Evolutionary conservation across 2,329 filamentous ascomycete genomes (phyloP).

Genomic region (Fusarium marasasianum): DNA sequence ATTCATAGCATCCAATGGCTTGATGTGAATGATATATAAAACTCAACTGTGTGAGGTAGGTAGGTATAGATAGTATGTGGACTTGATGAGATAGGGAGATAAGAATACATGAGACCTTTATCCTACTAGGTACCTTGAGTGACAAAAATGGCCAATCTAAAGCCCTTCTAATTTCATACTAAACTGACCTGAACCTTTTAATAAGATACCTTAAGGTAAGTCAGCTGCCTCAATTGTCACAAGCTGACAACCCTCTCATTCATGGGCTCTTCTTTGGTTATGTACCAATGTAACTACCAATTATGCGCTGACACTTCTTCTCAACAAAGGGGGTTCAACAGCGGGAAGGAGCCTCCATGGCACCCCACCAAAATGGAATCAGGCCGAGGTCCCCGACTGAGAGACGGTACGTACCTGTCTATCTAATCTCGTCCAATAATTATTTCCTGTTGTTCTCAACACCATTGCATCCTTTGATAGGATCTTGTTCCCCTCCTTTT

Average conservation of each 20-base stretch:
- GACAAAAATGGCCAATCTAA: not conserved
- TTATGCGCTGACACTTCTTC: not conserved
- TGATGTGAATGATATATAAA: not conserved
- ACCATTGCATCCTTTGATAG: not conserved
- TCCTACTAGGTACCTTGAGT: not conserved
- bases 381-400: constrained; percentile 17
- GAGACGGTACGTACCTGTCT: constrained; percentile 17
- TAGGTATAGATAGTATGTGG: not conserved
- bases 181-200: not conserved
- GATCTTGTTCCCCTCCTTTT: not conserved
- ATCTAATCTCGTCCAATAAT: constrained; percentile 19
- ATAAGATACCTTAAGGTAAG: too few species aligned
- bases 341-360: not conserved
- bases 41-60: not conserved
- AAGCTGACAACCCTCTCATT: constrained; percentile 2
- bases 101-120: not conserved
- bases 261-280: not conserved
- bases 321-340: not conserved
- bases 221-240: not conserved
- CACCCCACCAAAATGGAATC: constrained; percentile 3
- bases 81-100: not conserved
- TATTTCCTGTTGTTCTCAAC: constrained; percentile 30
- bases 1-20: not conserved
- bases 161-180: not conserved
- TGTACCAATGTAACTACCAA: not conserved